Base-by-base conservation (phyloP, 345 rosid genomes). In the Geranium rotundifolium region DNA sequence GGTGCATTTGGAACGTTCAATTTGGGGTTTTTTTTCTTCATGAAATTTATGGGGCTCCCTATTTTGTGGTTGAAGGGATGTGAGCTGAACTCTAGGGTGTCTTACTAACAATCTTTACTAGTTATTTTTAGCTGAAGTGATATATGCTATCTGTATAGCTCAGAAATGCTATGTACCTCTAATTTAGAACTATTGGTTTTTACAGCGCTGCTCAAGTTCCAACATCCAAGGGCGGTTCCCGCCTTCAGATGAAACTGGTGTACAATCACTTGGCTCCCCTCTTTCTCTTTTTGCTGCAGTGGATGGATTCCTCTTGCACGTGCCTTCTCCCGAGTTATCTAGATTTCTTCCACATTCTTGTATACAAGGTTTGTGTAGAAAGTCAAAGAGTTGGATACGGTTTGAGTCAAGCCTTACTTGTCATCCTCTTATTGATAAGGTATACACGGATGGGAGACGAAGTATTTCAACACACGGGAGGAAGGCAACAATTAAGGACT, bases 141-240 rank as follows among this genome's bases (percentile, higher is more conserved):
- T 34, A 8, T 4, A 34, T n/a, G n/a, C 41, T 34, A 34, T 34
- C 41, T 34, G 41, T 34, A 34, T 34, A 34, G 41, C 10, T 34
- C 10, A 34, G 41, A 1, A 34, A 5, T 34, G 10, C 10, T 34
- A 34, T 12, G 15, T 46, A 2, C 0, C 52, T 46, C 52, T 46
- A 46, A 46, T 46, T 6, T 63, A 56, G 56, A 37, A 59, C 8
- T 65, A 19, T 58, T 62, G 56, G 59, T 59, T 17, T 50, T 20
- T 37, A 55, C 67, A 93, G 99, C 75, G 95, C 99, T 62, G 82
- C 86, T 63, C 83, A 85, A 69, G 86, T 93, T 70, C 99, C 99
- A 14, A 82, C 78, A 75, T 90, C 80, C 17, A 90, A 90, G 69
- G 76, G 81, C 19, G 92, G 96, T 50, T 81, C 81, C 0, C 80